Evolutionary conservation across 495 filamentous ascomycete genomes (phyloP), one percentile per base, ranked within the genome.

Genomic region (Lindgomyces ingoldianus): DNA sequence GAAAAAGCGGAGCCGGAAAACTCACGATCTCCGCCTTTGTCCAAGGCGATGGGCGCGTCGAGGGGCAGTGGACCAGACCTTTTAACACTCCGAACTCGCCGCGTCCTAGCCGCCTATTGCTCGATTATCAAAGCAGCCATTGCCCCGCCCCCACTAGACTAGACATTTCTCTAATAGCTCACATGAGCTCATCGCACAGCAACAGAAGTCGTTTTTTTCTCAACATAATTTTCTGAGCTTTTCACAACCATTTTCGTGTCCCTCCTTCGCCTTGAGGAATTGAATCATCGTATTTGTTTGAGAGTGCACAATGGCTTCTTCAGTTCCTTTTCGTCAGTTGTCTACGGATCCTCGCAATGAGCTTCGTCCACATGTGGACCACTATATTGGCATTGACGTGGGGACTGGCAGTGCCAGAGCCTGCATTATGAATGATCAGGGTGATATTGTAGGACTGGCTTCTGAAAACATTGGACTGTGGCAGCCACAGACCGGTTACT

Each of bases 361-460:
- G 42, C 69, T 84, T 25, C 75, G 79, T 45, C 76, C 81, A 16
- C 78, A 84, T 26, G 70, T 79, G 56, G 83, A 86, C 53, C 83
- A 88, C 69, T 97, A 89, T 74, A 91, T 97, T 70, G 93, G 93
- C 45, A 90, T 97, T 58, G 94, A 98, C 74, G 94, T 98, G 55
- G 94, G 94, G 47, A 98, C 94, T 6, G 93, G 94, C 48, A 96
- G 91, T 72, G 92, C 93, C 19, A 84, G 94, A 71, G 94, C 93
- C 16, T 97, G 93, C 79, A 88, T 98, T 75, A 95, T 98, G 72
- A 89, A 96, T 76, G 80, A 82, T 47, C 87, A 89, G 26, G 94
- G 94, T 27, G 91, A 96, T 65, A 97, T 98, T 75, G 90, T 95
- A 54, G 94, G 90, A 4, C 78, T 97, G 65, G 91, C 93, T 18